Base-by-base conservation (phyloP, 352 stramenopile genomes). In the Phytopythium delawarense region DNA sequence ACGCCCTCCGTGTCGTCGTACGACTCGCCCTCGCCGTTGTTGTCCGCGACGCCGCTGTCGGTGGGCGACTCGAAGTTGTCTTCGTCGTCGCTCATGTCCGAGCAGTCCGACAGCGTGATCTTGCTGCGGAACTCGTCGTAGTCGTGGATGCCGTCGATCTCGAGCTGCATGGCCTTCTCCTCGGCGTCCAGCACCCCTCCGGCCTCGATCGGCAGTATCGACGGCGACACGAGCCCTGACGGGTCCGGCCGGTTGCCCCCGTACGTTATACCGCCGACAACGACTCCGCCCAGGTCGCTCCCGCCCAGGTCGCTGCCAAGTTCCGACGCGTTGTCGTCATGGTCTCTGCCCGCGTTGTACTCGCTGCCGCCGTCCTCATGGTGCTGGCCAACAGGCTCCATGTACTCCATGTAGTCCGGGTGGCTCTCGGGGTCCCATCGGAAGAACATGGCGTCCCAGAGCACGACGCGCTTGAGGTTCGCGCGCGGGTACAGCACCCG, bases 361-460 rank as follows among this genome's bases (percentile, higher is more conserved):
- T 69, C 61, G 23, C 78, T 71, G n/a, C 63, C 39, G 16, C 61
- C 49, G 13, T 59, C 57, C 5, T 65, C 73, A 55, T 72, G 57
- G 21, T 63, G 59, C 23, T 75, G 72, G 28, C 72, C 69, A 11
- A 77, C 72, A 7, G 81, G 79, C 18, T 92, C 80, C 79, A 94
- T 89, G 65, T 81, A 92, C 62, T 94, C 84, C 83, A 92, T 91
- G 68, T 94, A 94, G 48, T 92, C 86, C 1, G 86, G 86, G 57
- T 93, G 82, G 61, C 79, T 92, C 60, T 94, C 84, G 0, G 82
- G 82, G 54, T 94, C 86, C 84, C 84, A 94, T 1, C 86, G 84
- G 71, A 92, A 94, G 61, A 90, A 94, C 76, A 94, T 89, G 12
- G 80, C 82, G 53, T 93, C 84, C 86, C 86, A 95, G 21, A 95